phyloP scores from a whole-genome alignment of 495 filamentous ascomycete species.

The Hypoxylon lienhwacheense region DNA sequence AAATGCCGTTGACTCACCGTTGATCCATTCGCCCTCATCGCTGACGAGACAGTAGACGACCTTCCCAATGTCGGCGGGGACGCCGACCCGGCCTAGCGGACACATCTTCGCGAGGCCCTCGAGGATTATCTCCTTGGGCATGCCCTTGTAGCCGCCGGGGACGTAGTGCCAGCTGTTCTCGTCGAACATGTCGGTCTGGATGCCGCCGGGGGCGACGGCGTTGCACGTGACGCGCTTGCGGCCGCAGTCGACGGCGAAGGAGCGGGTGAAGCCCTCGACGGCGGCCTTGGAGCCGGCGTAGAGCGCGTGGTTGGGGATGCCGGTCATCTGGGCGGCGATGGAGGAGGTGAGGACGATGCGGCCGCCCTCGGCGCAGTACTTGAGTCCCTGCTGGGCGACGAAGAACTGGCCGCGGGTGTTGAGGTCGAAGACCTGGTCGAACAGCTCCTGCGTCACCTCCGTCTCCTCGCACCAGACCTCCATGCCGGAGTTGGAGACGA shows the following conservation, averaged over 20 bases:
- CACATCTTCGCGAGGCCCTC: conserved; percentile 51
- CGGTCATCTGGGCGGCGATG: conserved; percentile 65
- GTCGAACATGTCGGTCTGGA: conserved; percentile 73
- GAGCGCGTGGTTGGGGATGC: conserved; percentile 63
- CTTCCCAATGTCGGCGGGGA: conserved; percentile 58
- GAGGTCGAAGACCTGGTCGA: conserved; percentile 75
- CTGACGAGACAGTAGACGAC: conserved; percentile 58
- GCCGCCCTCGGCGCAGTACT: conserved; percentile 61
- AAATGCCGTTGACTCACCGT: conserved; percentile 47
- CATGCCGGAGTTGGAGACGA: conserved; percentile 68
- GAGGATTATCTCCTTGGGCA: conserved; percentile 39
- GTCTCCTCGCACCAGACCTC: conserved; percentile 64
- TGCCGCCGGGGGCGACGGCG: conserved; percentile 65
- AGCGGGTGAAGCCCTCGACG: conserved; percentile 59
- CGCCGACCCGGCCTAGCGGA: conserved; percentile 55
- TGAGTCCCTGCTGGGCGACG: conserved; percentile 69
- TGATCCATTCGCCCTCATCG: conserved; percentile 63
- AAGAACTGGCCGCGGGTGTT: conserved; percentile 85
- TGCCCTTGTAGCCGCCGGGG: conserved; percentile 53
- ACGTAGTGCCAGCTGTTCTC: conserved; percentile 64
- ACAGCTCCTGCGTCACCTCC: conserved; percentile 74
- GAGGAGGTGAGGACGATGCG: conserved; percentile 65
- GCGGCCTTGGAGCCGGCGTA: conserved; percentile 63
- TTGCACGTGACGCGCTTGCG: conserved; percentile 60
- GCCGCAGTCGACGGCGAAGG: conserved; percentile 57